Evolutionary conservation across 1,284 basidiomycete genomes (phyloP), one percentile per base, ranked within the genome.

Genomic region (Peniophora sp.): DNA sequence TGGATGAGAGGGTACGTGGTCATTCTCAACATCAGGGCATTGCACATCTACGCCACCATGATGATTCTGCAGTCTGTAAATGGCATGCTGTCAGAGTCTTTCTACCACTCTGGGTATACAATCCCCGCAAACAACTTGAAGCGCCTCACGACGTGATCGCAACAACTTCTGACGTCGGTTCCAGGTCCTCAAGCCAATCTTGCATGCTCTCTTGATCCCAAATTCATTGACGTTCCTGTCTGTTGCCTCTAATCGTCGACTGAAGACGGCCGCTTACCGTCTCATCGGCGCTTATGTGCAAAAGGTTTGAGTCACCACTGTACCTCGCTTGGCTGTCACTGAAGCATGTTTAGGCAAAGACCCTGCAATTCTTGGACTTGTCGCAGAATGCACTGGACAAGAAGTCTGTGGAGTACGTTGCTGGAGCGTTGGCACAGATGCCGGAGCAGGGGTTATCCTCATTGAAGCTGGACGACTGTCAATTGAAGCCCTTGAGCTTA

Each of bases 131-230:
- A 32, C 27, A 12, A 32, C 27, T 12, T 5, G 12, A 12, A 12
- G 6, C 12, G 27, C 27, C 12, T 32, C 27, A 6, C 12, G 27
- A 51, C 35, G 52, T 45, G 45, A 38, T 51, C 19, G 24, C 36
- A 20, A 19, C n/a, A 3, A 25, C n/a, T 41, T 17, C 52, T 61
- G 49, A 57, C 48, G 45, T 23, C 45, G 23, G 49, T 8, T 46
- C 22, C 57, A 92, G 85, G 82, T 79, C 44, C 65, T 98, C 51
- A 97, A 97, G 69, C 90, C 91, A 0, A 83, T 98, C 17, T 72
- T 98, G 0, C 95, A 97, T 63, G 83, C 93, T 0, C 76, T 99
- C 1, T 79, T 97, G 49, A 89, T 97, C 46, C 89, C 89, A 17
- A 81, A 83, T 19, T 83, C 84, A 0, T 72, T 98, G 25, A 87